phyloP scores from a whole-genome alignment of 768 basidiomycete genomes.

The Boletus reticulatus region DNA sequence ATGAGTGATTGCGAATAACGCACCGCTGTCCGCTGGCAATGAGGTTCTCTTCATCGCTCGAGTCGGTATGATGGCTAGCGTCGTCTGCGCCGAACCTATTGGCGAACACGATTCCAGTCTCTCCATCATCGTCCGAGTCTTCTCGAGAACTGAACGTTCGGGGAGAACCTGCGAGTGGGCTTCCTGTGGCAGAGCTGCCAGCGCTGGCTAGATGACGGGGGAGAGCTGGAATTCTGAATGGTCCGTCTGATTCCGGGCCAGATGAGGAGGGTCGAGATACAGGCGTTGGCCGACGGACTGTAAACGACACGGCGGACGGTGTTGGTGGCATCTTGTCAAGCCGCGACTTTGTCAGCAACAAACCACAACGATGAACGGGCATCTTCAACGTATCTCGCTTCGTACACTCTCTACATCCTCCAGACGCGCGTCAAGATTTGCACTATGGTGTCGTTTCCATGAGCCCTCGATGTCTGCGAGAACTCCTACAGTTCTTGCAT shows the following conservation, averaged over 20 bases:
- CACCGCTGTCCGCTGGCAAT: conserved; percentile 84
- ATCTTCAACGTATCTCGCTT: not conserved
- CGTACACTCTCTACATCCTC: not conserved
- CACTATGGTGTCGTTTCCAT: not conserved
- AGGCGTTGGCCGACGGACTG: conserved; percentile 76
- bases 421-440: not conserved
- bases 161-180: conserved; percentile 59
- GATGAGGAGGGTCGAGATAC: conserved; percentile 60
- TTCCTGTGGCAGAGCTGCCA: conserved; percentile 45
- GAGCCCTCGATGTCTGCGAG: not conserved
- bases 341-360: conserved; percentile 7
- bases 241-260: conserved; percentile 58
- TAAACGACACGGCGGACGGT: conserved; percentile 71
- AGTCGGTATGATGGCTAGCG: conserved; percentile 36
- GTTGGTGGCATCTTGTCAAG: conserved; percentile 18
- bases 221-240: conserved; percentile 59
- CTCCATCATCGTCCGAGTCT: conserved; percentile 27
- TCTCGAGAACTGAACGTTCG: conserved; percentile 24
- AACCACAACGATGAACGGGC: too few relatives aligned
- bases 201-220: conserved; percentile 51
- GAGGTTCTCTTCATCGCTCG: conserved; percentile 66
- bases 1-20: conserved; percentile 37
- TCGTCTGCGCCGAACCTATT: conserved; percentile 23
- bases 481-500: not conserved
- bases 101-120: conserved; percentile 24